Conservation (phyloP, 495 filamentous ascomycete genomes). For the Cetradonia linearis region DNA sequence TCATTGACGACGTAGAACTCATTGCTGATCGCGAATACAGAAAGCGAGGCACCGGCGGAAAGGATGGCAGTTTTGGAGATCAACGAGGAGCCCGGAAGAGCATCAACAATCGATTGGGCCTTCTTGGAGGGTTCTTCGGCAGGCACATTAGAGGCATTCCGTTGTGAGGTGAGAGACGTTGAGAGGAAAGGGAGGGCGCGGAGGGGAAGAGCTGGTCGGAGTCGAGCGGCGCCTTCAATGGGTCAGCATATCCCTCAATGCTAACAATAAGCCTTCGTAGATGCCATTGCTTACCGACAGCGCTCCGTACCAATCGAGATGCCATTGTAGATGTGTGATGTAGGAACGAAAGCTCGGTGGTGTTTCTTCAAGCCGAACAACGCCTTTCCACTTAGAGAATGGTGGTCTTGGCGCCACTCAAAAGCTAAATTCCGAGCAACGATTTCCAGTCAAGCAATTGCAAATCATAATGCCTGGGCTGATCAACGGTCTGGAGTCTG, state of each 20-base stretch:
- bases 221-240: slow-evolving; percentile 68
- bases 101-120: slow-evolving; percentile 87
- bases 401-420: slow-evolving; percentile 13
- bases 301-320: slow-evolving; percentile 85
- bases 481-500: neutral
- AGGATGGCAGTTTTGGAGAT: slow-evolving; percentile 93
- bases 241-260: slow-evolving; percentile 23
- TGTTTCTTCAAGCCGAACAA: neutral
- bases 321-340: slow-evolving; percentile 56
- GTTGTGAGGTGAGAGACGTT: slow-evolving; percentile 50
- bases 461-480: neutral
- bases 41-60: slow-evolving; percentile 80
- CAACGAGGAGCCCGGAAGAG: slow-evolving; percentile 74
- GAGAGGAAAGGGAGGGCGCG: slow-evolving; percentile 64
- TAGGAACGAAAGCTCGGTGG: neutral
- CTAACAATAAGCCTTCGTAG: slow-evolving; percentile 12
- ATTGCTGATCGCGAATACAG: slow-evolving; percentile 93
- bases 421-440: neutral
- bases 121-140: slow-evolving; percentile 79
- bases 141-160: slow-evolving; percentile 66
- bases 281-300: slow-evolving; percentile 59
- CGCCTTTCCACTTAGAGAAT: neutral
- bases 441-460: neutral
- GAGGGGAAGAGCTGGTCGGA: slow-evolving; percentile 63
- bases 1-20: slow-evolving; percentile 99